Evolutionary conservation across 164 flowering plant species (phyloP), one percentile per base, ranked within the genome.

Genomic region (Magnolia officinalis): DNA sequence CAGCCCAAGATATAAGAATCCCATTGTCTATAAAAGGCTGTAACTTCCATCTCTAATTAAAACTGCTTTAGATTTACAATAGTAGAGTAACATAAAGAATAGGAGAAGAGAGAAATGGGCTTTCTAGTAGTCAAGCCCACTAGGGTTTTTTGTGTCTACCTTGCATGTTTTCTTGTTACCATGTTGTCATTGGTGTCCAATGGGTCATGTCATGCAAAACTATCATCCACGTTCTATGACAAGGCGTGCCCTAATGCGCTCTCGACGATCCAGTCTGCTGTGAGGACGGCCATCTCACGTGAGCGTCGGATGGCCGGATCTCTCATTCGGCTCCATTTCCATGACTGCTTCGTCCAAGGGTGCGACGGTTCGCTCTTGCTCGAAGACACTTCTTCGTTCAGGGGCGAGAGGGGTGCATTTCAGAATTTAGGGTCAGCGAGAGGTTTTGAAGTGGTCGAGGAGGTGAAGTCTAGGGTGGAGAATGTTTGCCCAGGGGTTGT

Each of bases 271-370:
- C 37, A 14, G 45, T 18, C 67, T 10, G 78, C 74, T 20, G 55
- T 69, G 6, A 37, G 59, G 45, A 59, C 6, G 2, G 78, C 78
- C 0, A 24, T 76, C 55, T 76, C 78, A 2, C 37, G 37, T 0
- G 78, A 76, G 13, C 73, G 73, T 7, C 75, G 75, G 63, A 77
- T 77, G 75, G 65, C 71, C 6, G 80, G 77, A 1, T 77, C 79
- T 2, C 80, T 80, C 77, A 52, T 80, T 10, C 78, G 77, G 21
- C 80, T 80, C 11, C 82, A 80, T 74, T 80, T 80, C 72, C 80
- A 80, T 16, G 82, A 80, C 8, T 80, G 82, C 72, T 80, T 80
- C 66, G 82, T 80, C 50, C 72, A 69, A 92, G 77, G 77, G 1
- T 75, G 77, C 29, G 77, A 75, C 68, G 77, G 72, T 2, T 75